phyloP scores from a whole-genome alignment of 176 grass and related monocot species.

The Coix lacrymajobi region DNA sequence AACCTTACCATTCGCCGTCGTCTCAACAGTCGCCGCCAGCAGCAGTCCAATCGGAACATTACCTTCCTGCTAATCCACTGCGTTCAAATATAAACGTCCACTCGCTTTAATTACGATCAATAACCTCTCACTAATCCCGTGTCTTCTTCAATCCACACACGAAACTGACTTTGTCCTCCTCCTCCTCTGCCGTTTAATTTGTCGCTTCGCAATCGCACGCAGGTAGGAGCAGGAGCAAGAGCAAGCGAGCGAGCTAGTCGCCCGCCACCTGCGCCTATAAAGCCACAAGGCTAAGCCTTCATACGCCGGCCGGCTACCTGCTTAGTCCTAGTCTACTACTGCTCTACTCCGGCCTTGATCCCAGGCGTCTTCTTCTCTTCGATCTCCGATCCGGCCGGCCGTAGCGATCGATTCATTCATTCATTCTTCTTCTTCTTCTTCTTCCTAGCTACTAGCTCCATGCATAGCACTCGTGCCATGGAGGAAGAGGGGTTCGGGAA shows the following conservation, averaged over 20 bases:
- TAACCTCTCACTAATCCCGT: background rate
- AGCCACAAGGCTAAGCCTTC: background rate
- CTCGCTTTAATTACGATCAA: background rate
- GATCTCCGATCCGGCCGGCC: background rate
- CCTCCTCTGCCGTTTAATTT: background rate
- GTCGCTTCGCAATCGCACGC: background rate
- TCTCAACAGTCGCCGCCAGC: background rate
- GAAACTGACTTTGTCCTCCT: constrained; percentile 36
- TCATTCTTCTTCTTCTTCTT: background rate
- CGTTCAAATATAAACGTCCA: constrained; percentile 28
- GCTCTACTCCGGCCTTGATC: background rate
- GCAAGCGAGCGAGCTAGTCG: background rate
- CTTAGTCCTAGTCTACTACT: background rate
- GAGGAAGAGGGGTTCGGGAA: constrained; percentile 35
- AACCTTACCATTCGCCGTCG: too few relatives aligned
- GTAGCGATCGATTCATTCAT: too few relatives aligned
- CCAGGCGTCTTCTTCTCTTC: background rate
- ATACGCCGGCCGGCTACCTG: constrained; percentile 1
- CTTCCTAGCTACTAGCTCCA: background rate
- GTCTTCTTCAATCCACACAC: constrained; percentile 36
- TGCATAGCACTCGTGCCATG: constrained; percentile 23
- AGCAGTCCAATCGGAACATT: constrained; percentile 15
- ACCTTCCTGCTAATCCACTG: background rate
- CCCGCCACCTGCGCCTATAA: constrained; percentile 19
- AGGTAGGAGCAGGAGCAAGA: background rate